These are phyloP conservation scores for Diaporthe sp. DNA, from an alignment of 2,329 filamentous ascomycete genomes.

Conservation along the genomic window DNA sequence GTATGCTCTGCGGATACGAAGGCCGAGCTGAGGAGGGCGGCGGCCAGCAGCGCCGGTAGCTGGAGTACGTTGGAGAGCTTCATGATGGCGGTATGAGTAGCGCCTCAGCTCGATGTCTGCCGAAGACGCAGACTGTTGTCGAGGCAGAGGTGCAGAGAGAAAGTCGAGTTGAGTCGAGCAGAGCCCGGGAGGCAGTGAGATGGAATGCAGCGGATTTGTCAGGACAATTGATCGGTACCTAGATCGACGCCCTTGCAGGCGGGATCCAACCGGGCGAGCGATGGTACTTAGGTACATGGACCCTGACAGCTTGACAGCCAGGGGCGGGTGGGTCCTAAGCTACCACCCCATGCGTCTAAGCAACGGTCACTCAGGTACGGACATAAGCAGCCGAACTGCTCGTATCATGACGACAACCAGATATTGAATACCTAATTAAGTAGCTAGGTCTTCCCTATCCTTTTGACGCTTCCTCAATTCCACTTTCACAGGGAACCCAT, in stretches of 20 bases:
- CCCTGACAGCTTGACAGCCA: conserved; percentile 3
- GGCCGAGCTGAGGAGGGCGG: conserved; percentile 59
- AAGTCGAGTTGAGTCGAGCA: background rate
- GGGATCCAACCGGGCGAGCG: background rate
- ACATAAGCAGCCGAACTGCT: background rate
- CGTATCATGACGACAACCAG: background rate
- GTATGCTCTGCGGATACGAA: conserved; percentile 81
- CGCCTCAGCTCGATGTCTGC: conserved; percentile 1
- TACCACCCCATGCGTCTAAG: no score
- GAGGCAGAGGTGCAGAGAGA: background rate
- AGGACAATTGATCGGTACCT: background rate
- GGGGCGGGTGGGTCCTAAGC: background rate
- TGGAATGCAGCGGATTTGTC: background rate
- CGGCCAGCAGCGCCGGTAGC: conserved; percentile 62
- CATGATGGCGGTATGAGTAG: conserved; percentile 53
- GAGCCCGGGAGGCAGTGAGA: background rate
- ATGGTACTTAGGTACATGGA: background rate
- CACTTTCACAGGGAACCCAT: conserved; percentile 16
- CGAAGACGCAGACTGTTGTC: background rate
- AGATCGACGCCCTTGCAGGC: background rate
- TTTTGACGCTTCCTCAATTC: background rate
- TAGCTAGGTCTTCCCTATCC: no score
- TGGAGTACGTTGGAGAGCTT: conserved; percentile 60
- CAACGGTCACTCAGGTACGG: background rate
- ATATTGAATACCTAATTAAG: background rate